phyloP scores from a whole-genome alignment of 805 yeast species.

The Maudiozyma serrabonitensis region DNA sequence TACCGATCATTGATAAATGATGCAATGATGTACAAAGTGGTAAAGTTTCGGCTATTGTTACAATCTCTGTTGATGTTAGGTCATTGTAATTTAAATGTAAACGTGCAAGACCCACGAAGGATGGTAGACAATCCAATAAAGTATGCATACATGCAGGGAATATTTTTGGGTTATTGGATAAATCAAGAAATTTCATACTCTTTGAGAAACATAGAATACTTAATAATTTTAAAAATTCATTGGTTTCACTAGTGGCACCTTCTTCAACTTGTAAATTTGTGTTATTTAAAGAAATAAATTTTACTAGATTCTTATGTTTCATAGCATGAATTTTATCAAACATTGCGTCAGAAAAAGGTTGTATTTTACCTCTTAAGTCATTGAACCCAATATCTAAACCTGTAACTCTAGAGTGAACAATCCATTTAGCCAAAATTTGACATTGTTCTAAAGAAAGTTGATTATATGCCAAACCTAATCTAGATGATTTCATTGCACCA shows the following conservation, averaged over 20 bases:
- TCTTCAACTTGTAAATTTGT: conserved; percentile 47
- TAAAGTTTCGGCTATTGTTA: conserved; percentile 58
- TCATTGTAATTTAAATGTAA: conserved; percentile 65
- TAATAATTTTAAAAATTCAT: conserved; percentile 33
- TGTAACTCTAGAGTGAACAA: conserved; percentile 36
- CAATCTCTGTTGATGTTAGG: conserved; percentile 44
- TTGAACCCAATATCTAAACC: conserved; percentile 85
- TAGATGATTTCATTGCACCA: conserved; percentile 47
- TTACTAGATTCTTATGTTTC: conserved; percentile 25
- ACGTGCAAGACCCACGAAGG: conserved; percentile 53
- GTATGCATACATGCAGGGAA: conserved; percentile 50
- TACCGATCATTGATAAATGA: conserved; percentile 63
- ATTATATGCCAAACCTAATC: conserved; percentile 76
- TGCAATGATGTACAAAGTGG: conserved; percentile 59
- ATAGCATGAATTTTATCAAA: conserved; percentile 17
- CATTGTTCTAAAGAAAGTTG: conserved; percentile 52
- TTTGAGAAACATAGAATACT: conserved; percentile 43
- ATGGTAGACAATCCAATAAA: conserved; percentile 55
- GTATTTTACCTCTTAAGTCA: conserved; percentile 39
- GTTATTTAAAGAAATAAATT: conserved; percentile 53
- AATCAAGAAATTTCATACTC: conserved; percentile 58
- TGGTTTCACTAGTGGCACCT: conserved; percentile 30
- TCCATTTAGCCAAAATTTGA: conserved; percentile 49
- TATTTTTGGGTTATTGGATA: conserved; percentile 64
- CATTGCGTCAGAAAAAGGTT: conserved; percentile 20